Percentiles rank a stretch among this genome's conserved stretches.
Evolutionary conservation across 768 basidiomycete genomes (phyloP).

Genomic region (Kwoniella bestiolae): DNA sequence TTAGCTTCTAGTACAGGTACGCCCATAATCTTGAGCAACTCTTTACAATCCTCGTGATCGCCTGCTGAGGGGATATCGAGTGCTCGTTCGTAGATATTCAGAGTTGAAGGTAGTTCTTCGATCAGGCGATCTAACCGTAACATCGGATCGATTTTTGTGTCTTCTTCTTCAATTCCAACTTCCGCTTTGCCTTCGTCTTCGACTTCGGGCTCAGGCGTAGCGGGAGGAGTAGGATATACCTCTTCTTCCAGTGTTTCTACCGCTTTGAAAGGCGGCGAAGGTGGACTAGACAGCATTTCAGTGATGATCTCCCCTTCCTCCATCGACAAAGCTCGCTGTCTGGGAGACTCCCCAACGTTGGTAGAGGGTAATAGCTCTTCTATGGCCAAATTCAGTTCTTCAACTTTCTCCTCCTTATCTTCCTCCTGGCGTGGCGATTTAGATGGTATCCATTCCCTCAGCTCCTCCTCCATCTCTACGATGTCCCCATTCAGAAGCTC

Average conservation of each 20-base stretch:
- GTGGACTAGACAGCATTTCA: slow-evolving; percentile 16
- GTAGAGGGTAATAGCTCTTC: slow-evolving; percentile 28
- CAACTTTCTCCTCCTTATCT: slow-evolving; percentile 19
- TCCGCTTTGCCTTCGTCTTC: background rate
- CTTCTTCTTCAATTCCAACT: background rate
- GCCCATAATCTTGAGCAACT: slow-evolving; percentile 78
- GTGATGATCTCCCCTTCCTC: slow-evolving; percentile 43
- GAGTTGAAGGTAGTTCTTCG: slow-evolving; percentile 23
- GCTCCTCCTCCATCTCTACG: slow-evolving; percentile 16
- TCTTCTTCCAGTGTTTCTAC: background rate
- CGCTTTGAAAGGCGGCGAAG: slow-evolving; percentile 1
- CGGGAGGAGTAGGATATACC: background rate
- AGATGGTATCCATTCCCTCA: slow-evolving; percentile 11
- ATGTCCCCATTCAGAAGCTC: slow-evolving; percentile 5
- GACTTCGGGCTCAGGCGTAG: background rate
- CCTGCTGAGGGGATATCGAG: slow-evolving; percentile 63
- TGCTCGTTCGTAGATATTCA: slow-evolving; percentile 41
- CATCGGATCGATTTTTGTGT: background rate
- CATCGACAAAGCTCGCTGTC: slow-evolving; percentile 43
- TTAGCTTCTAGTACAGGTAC: slow-evolving; percentile 72
- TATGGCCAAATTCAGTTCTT: slow-evolving; percentile 38
- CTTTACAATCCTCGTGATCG: slow-evolving; percentile 73
- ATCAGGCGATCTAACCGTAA: slow-evolving; percentile 31
- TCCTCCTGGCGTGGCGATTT: background rate
- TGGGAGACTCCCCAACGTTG: slow-evolving; percentile 40